Evolutionary conservation across 2,329 filamentous ascomycete species (phyloP), one percentile per base, ranked within the genome.

Genomic region (Emmonsia crescens): DNA sequence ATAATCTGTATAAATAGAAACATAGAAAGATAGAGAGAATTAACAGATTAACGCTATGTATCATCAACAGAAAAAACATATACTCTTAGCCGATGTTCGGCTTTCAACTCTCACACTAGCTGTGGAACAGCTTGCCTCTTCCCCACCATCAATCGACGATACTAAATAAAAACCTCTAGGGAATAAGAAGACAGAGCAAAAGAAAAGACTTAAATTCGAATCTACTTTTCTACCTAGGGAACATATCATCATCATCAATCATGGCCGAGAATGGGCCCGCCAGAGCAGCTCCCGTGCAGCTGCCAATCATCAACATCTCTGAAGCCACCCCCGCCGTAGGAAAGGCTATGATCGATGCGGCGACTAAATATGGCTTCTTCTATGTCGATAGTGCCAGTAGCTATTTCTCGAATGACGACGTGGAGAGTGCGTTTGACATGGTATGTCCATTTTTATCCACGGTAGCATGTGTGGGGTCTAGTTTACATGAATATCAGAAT

Each of bases 291-390:
- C 68, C 71, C 46, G 74, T 77, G 55, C 66, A 75, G 24, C 91
- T 96, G 46, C 91, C 93, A 27, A 79, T 96, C 59, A 90, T 97
- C 68, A 88, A 96, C 73, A 86, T 96, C 66, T 87, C 85, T 3
- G 80, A 82, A 21, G 78, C 81, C 5, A 79, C 87, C 65, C 77
- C 82, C 62, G 71, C 72, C n/a, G 88, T 88, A 59, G 84, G 84
- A 61, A 82, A 85, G 65, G 81, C 80, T 61, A 77, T 97, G 49
- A 85, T 96, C 49, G 83, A 88, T 64, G 93, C 93, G 0, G 92
- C 91, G 1, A 83, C 85, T 44, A 85, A 87, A 60, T 88, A 91
- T 75, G 93, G 93, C 64, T 97, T 97, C 74, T 84, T 96, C 64
- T 97, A 94, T 72, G 85, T 97, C 69, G 87, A 85, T 70, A 92